These are phyloP conservation scores for Vigna nakashimae DNA, from an alignment of 306 rosid species.

Conservation along the genomic window DNA sequence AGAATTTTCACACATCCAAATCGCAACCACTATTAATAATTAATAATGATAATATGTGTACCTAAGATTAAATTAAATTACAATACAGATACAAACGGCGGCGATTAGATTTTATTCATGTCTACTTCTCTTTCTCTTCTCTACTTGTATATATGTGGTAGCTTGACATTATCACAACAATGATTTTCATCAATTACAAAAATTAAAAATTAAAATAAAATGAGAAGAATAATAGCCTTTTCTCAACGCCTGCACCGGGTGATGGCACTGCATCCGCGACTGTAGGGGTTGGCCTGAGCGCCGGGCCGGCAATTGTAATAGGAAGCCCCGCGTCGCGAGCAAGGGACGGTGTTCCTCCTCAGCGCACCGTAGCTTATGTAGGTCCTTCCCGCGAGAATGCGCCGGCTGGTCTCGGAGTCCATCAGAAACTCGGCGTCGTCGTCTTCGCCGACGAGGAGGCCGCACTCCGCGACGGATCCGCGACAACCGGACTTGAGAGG, in stretches of 20 bases:
- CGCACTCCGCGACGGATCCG: constrained; percentile 73
- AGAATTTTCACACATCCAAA: constrained; percentile 24
- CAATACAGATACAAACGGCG: constrained; percentile 32
- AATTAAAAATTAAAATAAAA: not conserved
- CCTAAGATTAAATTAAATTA: constrained; percentile 39
- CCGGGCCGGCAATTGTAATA: constrained; percentile 93
- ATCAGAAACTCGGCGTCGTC: constrained; percentile 69
- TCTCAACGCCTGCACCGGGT: constrained; percentile 84
- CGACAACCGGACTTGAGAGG: constrained; percentile 54
- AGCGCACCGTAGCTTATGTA: constrained; percentile 98
- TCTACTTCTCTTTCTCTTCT: constrained; percentile 41
- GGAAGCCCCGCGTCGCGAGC: constrained; percentile 94
- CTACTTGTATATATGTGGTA: constrained; percentile 39
- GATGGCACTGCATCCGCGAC: constrained; percentile 83
- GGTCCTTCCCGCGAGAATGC: constrained; percentile 66
- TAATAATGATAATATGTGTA: constrained; percentile 22
- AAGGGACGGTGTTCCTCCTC: constrained; percentile 89
- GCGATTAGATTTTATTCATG: constrained; percentile 45
- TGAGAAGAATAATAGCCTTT: not conserved
- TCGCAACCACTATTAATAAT: not conserved
- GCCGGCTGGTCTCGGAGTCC: constrained; percentile 90
- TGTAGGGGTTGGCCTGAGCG: constrained; percentile 91
- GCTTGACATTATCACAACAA: constrained; percentile 34
- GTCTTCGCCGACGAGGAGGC: constrained; percentile 53
- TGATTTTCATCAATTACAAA: constrained; percentile 45